Conservation (phyloP, 345 rosid genomes). For the Combretum micranthum region DNA sequence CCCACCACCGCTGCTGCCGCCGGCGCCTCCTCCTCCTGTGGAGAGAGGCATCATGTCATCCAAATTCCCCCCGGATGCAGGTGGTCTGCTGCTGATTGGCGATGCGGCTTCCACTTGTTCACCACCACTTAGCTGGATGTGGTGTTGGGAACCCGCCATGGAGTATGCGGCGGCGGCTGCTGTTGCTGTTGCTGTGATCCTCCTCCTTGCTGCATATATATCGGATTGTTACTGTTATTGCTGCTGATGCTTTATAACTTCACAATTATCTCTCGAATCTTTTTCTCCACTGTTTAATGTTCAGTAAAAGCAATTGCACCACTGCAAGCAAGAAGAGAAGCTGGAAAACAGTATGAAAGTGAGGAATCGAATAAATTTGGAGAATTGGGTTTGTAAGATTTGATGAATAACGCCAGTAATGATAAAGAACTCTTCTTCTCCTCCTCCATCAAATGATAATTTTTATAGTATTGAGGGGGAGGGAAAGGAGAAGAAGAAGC, state of each 20-base stretch:
- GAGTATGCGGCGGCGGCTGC: slow-evolving; percentile 6
- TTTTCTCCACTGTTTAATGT: no score
- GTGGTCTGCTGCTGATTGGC: slow-evolving; percentile 87
- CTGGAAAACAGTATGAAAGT: no score
- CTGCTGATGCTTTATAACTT: slow-evolving; percentile 13
- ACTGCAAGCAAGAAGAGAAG: no score
- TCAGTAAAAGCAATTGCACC: no score
- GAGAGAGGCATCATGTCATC: slow-evolving; percentile 31
- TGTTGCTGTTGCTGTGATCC: slow-evolving; percentile 28
- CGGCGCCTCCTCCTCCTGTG: no score
- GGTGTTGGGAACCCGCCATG: slow-evolving; percentile 10
- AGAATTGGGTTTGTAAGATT: no score
- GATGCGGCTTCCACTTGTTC: slow-evolving; percentile 65
- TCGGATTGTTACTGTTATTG: slow-evolving; percentile 5
- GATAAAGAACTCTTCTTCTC: not conserved
- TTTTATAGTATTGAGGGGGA: not conserved
- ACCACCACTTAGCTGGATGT: slow-evolving; percentile 16
- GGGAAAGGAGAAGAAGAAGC: slow-evolving; percentile 9
- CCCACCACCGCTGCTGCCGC: no score
- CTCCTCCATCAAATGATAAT: not conserved
- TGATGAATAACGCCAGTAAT: no score
- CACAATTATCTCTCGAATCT: not conserved
- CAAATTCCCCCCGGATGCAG: slow-evolving; percentile 35
- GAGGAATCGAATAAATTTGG: no score
- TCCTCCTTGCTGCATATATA: slow-evolving; percentile 29